Evolutionary conservation across 495 filamentous ascomycete genomes (phyloP).

Genomic region (Penicillium tannophilum): DNA sequence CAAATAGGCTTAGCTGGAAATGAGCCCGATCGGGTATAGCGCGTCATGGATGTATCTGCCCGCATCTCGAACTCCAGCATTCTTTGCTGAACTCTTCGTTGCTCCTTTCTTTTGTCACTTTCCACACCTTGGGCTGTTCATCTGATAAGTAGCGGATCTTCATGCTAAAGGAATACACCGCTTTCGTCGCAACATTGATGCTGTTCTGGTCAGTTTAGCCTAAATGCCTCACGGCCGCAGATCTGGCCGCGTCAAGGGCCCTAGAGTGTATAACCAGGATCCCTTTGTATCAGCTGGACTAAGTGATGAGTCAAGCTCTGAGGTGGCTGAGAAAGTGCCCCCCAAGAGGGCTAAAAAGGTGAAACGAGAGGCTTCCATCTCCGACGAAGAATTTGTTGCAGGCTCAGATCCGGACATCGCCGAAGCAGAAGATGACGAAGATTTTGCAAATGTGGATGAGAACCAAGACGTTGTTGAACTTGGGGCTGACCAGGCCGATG

Average conservation of each 20-base stretch:
- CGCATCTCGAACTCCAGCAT: conserved; percentile 3
- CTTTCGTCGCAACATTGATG: not conserved
- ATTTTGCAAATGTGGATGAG: conserved; percentile 18
- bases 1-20: not conserved
- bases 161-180: not conserved
- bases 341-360: conserved; percentile 17
- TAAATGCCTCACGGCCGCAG: conserved; percentile 41
- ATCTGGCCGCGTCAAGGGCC: conserved; percentile 38
- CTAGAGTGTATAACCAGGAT: conserved; percentile 40
- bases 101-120: not conserved
- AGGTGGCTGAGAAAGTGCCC: not conserved
- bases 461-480: conserved; percentile 14
- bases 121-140: not conserved
- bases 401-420: conserved; percentile 30
- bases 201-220: not conserved
- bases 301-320: conserved; percentile 34
- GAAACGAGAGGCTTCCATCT: conserved; percentile 26
- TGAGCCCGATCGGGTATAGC: conserved; percentile 2
- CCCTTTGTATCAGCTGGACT: conserved; percentile 36
- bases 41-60: conserved; percentile 6
- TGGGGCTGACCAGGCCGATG: conserved; percentile 16
- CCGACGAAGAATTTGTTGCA: conserved; percentile 35
- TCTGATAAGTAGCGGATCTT: not conserved
- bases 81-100: not conserved
- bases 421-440: conserved; percentile 18